A percentile compares a stretch with the other conserved stretches of the same genome.
Conservation (phyloP, 352 stramenopile species). For the Halophytophthora polymorphica region DNA sequence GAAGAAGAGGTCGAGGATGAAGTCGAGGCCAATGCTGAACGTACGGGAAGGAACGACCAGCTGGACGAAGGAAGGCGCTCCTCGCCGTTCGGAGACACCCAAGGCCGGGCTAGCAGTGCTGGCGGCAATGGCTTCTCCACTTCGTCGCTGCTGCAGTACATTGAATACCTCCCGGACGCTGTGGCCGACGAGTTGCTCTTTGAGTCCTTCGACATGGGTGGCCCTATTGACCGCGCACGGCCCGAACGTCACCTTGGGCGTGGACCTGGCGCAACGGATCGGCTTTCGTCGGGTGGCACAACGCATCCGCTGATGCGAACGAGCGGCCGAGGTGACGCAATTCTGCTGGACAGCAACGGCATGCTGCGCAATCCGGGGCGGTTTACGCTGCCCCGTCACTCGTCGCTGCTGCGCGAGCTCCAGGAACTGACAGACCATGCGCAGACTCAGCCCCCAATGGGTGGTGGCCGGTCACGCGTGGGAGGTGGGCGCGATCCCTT, state of each 20-base stretch:
- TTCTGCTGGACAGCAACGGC: slow-evolving; percentile 26
- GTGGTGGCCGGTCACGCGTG: slow-evolving; percentile 25
- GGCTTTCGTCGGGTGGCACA: slow-evolving; percentile 10
- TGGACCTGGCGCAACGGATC: slow-evolving; percentile 8
- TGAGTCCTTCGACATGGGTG: slow-evolving; percentile 46
- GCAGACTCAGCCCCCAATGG: slow-evolving; percentile 54
- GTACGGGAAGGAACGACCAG: slow-evolving; percentile 3
- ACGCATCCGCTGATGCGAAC: slow-evolving; percentile 45
- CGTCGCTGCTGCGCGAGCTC: slow-evolving; percentile 68
- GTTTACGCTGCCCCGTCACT: slow-evolving; percentile 56
- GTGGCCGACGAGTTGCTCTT: slow-evolving; percentile 57
- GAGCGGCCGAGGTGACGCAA: slow-evolving; percentile 30
- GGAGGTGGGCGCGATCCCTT: slow-evolving; percentile 43
- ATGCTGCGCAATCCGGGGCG: slow-evolving; percentile 26
- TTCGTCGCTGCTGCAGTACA: slow-evolving; percentile 47
- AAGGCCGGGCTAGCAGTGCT: slow-evolving; percentile 11
- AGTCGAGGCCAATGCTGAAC: slow-evolving; percentile 2
- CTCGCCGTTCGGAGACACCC: slow-evolving; percentile 7
- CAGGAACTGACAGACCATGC: slow-evolving; percentile 77
- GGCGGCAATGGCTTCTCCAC: slow-evolving; percentile 21
- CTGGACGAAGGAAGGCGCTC: slow-evolving; percentile 8
- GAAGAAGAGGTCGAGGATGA: slow-evolving; percentile 16
- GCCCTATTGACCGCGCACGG: slow-evolving; percentile 29
- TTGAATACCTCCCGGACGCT: slow-evolving; percentile 55
- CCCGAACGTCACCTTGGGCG: slow-evolving; percentile 31